phyloP scores from a whole-genome alignment of 106 monocot genomes.

The Vanilla planifolia region DNA sequence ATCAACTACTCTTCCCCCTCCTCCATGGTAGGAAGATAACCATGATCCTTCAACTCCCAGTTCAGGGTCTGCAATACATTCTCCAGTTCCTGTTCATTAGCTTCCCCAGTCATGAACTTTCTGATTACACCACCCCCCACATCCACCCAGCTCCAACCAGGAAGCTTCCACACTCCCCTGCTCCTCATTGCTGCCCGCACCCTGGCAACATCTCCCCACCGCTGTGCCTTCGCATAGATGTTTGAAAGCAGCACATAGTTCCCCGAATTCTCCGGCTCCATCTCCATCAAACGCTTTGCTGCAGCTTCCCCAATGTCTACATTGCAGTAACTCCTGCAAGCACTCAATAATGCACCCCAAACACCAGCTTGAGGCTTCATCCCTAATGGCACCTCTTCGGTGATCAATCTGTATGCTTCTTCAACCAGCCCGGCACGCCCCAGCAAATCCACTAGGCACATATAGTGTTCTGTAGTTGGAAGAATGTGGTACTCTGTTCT shows the following conservation, averaged over 20 bases:
- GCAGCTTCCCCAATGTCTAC: conserved; percentile 27
- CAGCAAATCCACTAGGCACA: conserved; percentile 35
- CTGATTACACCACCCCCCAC: conserved; percentile 2
- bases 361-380: conserved; percentile 13
- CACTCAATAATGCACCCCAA: conserved; percentile 37
- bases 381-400: conserved; percentile 9
- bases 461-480: conserved; percentile 28
- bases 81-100: conserved; percentile 9
- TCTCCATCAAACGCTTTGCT: conserved; percentile 21
- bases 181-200: conserved; percentile 27
- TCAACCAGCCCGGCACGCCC: conserved; percentile 32
- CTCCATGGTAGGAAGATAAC: conserved; percentile 5
- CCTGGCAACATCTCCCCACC: conserved; percentile 26
- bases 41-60: conserved; percentile 25
- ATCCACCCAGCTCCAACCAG: conserved; percentile 35
- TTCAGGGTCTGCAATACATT: conserved; percentile 12
- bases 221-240: conserved; percentile 21
- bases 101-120: conserved; percentile 31
- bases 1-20: conserved; percentile 6
- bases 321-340: conserved; percentile 27
- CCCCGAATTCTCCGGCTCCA: conserved; percentile 29
- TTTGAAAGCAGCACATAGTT: conserved; percentile 40
- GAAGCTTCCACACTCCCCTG: conserved; percentile 25
- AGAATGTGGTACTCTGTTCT: conserved; percentile 6
- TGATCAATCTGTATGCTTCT: conserved; percentile 25